phyloP scores from a whole-genome alignment of 176 grass and related monocot species.

The Dendrocalamus sinicus region DNA sequence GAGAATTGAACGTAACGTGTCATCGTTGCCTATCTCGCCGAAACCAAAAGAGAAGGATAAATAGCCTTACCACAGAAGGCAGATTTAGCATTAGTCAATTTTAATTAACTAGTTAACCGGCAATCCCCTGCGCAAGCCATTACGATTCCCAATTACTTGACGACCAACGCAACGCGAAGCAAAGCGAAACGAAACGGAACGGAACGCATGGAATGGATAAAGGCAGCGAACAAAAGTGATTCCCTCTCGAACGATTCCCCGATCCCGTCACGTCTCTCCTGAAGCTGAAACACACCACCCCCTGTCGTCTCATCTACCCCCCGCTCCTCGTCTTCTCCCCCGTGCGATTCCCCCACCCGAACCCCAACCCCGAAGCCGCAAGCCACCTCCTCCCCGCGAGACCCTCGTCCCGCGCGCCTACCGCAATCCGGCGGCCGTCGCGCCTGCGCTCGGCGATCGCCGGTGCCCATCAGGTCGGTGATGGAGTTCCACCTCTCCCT shows the following conservation, averaged over 20 bases:
- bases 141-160: slow-evolving; percentile 44
- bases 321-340: background rate
- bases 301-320: background rate
- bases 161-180: slow-evolving; percentile 37
- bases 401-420: background rate
- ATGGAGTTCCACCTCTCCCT: background rate
- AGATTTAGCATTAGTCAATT: too few relatives aligned
- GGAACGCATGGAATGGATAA: slow-evolving; percentile 45
- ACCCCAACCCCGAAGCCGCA: slow-evolving; percentile 26
- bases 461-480: slow-evolving; percentile 52
- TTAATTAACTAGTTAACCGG: background rate
- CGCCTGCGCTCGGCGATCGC: slow-evolving; percentile 43
- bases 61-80: too few relatives aligned
- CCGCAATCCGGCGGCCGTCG: background rate
- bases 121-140: slow-evolving; percentile 1
- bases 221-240: slow-evolving; percentile 53
- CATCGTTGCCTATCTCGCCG: too few relatives aligned
- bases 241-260: slow-evolving; percentile 40
- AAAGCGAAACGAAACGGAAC: slow-evolving; percentile 32
- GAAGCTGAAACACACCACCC: slow-evolving; percentile 6
- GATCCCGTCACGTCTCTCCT: slow-evolving; percentile 64
- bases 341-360: slow-evolving; percentile 49
- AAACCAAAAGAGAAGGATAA: too few relatives aligned
- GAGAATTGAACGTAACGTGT: too few relatives aligned
- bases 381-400: slow-evolving; percentile 32